Evolutionary conservation across 2,329 filamentous ascomycete genomes (phyloP).

Genomic region (Xylariaceae sp.): DNA sequence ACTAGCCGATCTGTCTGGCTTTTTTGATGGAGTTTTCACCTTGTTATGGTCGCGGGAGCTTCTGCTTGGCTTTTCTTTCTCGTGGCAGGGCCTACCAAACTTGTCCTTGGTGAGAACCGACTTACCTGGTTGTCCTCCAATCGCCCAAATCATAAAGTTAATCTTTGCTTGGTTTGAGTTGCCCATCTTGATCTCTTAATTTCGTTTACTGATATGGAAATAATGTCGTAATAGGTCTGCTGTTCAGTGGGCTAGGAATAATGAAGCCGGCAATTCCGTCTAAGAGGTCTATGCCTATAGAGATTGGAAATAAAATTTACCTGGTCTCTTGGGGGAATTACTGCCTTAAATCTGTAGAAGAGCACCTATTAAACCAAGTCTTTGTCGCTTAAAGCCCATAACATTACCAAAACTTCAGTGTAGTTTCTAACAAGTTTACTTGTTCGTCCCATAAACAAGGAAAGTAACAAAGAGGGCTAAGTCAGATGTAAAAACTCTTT

Average conservation of each 20-base stretch:
- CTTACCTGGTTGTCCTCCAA: not conserved
- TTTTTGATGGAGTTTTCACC: not conserved
- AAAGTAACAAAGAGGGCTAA: no score
- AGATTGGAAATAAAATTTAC: not conserved
- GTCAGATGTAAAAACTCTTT: no score
- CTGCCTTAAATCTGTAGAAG: not conserved
- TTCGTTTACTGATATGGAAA: not conserved
- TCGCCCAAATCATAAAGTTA: not conserved
- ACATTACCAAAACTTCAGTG: no score
- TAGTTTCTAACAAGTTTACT: no score
- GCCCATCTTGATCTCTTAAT: not conserved
- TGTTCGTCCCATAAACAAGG: no score
- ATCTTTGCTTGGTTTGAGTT: not conserved
- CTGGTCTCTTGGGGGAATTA: not conserved
- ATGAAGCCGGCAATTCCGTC: not conserved
- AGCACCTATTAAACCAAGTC: no score
- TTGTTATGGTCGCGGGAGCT: not conserved
- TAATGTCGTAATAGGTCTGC: not conserved
- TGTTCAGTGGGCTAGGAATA: not conserved
- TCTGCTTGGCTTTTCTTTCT: not conserved
- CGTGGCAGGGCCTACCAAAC: not conserved
- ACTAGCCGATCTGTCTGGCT: not conserved
- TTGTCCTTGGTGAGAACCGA: not conserved
- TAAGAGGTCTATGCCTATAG: not conserved
- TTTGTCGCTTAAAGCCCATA: no score